These are phyloP conservation scores for Paramyrothecium sp. DNA, from an alignment of 2,329 filamentous ascomycete genomes.

Conservation along the genomic window DNA sequence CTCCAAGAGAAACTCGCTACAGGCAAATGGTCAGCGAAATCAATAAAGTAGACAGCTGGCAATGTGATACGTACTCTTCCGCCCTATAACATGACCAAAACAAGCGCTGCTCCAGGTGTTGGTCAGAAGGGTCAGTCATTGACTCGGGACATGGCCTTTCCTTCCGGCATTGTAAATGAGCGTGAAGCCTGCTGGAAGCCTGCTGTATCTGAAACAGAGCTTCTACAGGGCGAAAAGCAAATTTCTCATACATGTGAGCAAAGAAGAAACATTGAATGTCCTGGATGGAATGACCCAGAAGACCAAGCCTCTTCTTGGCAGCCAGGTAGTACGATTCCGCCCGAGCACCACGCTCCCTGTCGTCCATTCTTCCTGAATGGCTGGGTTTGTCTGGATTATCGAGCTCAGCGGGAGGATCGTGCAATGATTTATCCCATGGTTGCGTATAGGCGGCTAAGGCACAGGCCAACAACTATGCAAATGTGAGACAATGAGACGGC, in stretches of 20 bases:
- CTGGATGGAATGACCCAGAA: constrained; percentile 14
- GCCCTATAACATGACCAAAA: constrained; percentile 20
- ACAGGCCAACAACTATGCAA: no score
- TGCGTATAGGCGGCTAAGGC: no score
- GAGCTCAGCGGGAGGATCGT: no score
- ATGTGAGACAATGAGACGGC: no score
- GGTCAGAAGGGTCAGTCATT: not conserved
- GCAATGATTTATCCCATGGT: no score
- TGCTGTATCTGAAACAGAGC: constrained; percentile 19
- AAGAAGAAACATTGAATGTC: constrained; percentile 23
- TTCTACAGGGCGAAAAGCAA: constrained; percentile 14
- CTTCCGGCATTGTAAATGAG: constrained; percentile 4
- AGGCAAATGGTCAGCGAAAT: no score
- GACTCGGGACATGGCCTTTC: not conserved
- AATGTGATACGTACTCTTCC: constrained; percentile 12
- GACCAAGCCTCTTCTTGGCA: constrained; percentile 17
- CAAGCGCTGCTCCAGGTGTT: constrained; percentile 14
- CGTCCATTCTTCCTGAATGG: no score
- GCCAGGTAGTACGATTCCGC: constrained; percentile 19
- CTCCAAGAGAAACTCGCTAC: no score
- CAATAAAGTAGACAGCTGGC: not conserved
- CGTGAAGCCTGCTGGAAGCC: constrained; percentile 10
- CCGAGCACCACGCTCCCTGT: no score
- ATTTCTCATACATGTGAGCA: constrained; percentile 18
- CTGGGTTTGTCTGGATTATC: no score